phyloP scores from a whole-genome alignment of 2,329 filamentous ascomycete species.

The Pleurostoma richardsiae region DNA sequence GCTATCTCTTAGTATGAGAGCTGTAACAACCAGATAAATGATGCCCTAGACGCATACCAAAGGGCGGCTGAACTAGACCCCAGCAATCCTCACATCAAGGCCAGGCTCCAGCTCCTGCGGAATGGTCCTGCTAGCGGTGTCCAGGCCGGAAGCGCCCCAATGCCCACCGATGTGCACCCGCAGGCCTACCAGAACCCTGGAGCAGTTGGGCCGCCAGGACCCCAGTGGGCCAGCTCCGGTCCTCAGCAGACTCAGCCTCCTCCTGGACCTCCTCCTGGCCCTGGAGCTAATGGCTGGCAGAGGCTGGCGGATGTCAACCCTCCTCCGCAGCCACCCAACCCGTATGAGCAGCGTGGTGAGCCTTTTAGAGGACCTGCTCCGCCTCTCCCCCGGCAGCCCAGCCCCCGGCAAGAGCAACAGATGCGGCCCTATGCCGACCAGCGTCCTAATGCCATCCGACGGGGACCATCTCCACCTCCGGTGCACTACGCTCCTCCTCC shows the following conservation, averaged over 20 bases:
- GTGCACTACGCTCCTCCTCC: conserved; percentile 52
- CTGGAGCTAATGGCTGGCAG: conserved; percentile 47
- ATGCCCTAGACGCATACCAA: conserved; percentile 93
- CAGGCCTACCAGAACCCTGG: conserved; percentile 85
- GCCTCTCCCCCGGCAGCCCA: conserved; percentile 66
- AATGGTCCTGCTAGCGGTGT: conserved; percentile 71
- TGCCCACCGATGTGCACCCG: conserved; percentile 93
- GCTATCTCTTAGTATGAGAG: conserved; percentile 71
- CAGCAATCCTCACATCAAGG: conserved; percentile 91
- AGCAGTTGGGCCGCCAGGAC: conserved; percentile 77
- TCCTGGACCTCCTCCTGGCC: conserved; percentile 44
- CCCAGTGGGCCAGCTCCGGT: conserved; percentile 82
- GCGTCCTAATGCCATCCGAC: conserved; percentile 43
- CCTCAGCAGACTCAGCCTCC: conserved; percentile 41
- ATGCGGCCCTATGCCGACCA: conserved; percentile 67
- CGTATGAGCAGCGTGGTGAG: conserved; percentile 72
- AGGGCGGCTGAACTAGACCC: conserved; percentile 93
- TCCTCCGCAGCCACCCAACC: conserved; percentile 71
- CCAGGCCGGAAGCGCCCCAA: conserved; percentile 70
- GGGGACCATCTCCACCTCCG: conserved; percentile 50
- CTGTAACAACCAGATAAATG: conserved; percentile 96
- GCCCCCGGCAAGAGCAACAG: conserved; percentile 68
- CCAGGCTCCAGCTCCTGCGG: conserved; percentile 81
- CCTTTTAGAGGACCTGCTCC: conserved; percentile 62
- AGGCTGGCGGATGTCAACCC: conserved; percentile 76